phyloP scores from a whole-genome alignment of 495 filamentous ascomycete genomes.

The Thozetella sp. region DNA sequence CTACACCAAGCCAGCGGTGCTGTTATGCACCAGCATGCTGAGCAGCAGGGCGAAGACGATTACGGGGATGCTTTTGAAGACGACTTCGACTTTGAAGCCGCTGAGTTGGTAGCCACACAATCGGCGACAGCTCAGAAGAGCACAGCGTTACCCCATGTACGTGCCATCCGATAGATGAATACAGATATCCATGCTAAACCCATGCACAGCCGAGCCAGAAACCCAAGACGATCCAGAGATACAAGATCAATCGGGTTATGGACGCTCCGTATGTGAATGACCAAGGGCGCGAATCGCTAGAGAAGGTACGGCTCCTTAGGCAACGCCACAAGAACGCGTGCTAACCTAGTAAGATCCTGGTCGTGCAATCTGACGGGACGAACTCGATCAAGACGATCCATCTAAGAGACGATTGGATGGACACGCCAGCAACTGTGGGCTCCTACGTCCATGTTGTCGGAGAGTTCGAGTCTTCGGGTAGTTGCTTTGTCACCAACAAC shows the following conservation, averaged over 20 bases:
- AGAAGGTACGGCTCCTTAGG: slow-evolving; percentile 60
- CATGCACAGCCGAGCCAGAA: slow-evolving; percentile 51
- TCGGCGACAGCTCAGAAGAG: slow-evolving; percentile 18
- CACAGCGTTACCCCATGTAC: slow-evolving; percentile 42
- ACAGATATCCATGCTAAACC: slow-evolving; percentile 41
- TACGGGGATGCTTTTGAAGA: slow-evolving; percentile 68
- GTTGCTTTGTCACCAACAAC: slow-evolving; percentile 73
- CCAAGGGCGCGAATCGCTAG: slow-evolving; percentile 59
- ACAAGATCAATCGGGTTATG: slow-evolving; percentile 72
- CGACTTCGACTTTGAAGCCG: slow-evolving; percentile 69
- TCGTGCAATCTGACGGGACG: slow-evolving; percentile 73
- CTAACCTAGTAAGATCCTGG: slow-evolving; percentile 58
- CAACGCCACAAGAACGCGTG: slow-evolving; percentile 9
- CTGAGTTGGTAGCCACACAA: slow-evolving; percentile 61
- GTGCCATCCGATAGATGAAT: slow-evolving; percentile 36
- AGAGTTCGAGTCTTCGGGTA: slow-evolving; percentile 66
- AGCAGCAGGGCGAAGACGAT: slow-evolving; percentile 28
- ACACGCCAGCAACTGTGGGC: slow-evolving; percentile 71
- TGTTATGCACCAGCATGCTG: not conserved
- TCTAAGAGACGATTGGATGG: slow-evolving; percentile 82
- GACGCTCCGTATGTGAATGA: slow-evolving; percentile 65
- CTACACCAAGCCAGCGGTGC: not conserved
- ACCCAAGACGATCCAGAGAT: slow-evolving; percentile 77
- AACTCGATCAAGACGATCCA: slow-evolving; percentile 67
- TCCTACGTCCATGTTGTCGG: slow-evolving; percentile 86